Conservation (phyloP, 768 basidiomycete genomes). For the Jaapia argillacea region DNA sequence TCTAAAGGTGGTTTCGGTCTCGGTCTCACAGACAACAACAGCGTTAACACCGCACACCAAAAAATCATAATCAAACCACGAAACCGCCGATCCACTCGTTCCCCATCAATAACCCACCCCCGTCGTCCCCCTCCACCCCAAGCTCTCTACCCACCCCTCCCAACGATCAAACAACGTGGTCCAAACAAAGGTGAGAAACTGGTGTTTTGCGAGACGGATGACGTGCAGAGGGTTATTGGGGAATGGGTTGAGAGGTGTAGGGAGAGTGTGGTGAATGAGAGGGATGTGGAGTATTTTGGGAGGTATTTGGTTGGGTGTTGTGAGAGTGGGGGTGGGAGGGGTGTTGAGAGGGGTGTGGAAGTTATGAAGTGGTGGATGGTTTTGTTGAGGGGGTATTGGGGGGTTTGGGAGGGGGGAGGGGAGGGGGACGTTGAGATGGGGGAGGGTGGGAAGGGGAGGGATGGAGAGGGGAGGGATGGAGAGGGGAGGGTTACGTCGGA, state of each 20-base stretch:
- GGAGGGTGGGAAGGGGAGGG: too few species aligned
- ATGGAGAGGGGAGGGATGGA: conserved; percentile 20
- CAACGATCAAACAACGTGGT: conserved; percentile 47
- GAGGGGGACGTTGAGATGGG: conserved; percentile 11
- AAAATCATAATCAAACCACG: not conserved
- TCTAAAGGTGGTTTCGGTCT: conserved; percentile 28
- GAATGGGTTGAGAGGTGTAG: conserved; percentile 64
- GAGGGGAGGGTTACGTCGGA: conserved; percentile 22
- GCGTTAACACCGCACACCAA: conserved; percentile 21
- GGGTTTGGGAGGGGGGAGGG: conserved; percentile 34
- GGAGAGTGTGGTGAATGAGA: conserved; percentile 53
- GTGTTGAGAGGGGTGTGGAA: conserved; percentile 58
- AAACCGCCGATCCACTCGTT: not conserved
- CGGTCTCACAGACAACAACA: not conserved
- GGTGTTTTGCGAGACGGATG: conserved; percentile 52
- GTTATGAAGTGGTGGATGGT: conserved; percentile 81
- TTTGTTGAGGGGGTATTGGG: conserved; percentile 57
- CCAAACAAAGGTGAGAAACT: conserved; percentile 42
- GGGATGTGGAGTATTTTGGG: conserved; percentile 68
- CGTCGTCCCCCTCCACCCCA: conserved; percentile 47
- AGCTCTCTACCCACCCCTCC: conserved; percentile 39
- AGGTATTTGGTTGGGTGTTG: conserved; percentile 64
- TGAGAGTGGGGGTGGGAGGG: conserved; percentile 45
- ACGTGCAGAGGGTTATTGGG: conserved; percentile 64
- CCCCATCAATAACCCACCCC: conserved; percentile 7